A percentile compares a stretch with the other conserved stretches of the same genome.
These are phyloP conservation scores for Lotmaria passim DNA, from an alignment of 208 protist genomes.

Conservation along the genomic window DNA sequence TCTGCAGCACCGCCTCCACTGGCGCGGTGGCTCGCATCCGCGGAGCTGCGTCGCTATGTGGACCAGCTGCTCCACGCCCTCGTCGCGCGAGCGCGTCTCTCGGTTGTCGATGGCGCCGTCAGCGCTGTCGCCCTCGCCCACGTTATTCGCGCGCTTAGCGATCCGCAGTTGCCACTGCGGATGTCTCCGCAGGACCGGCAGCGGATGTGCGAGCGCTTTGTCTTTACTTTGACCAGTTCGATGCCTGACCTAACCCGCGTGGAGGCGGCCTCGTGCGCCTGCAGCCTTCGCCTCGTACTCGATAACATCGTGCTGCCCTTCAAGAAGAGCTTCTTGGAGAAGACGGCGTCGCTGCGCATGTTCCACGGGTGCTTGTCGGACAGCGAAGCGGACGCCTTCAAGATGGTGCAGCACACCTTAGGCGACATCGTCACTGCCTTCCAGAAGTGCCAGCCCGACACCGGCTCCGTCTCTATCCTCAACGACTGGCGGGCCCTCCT, in stretches of 20 bases:
- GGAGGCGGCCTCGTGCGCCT: slow-evolving; percentile 29
- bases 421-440: slow-evolving; percentile 43
- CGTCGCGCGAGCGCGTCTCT: slow-evolving; percentile 47
- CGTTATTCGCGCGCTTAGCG: slow-evolving; percentile 40
- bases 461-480: slow-evolving; percentile 21
- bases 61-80: slow-evolving; percentile 42
- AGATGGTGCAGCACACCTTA: slow-evolving; percentile 45
- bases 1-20: slow-evolving; percentile 7
- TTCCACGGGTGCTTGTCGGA: slow-evolving; percentile 26
- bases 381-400: slow-evolving; percentile 48
- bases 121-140: slow-evolving; percentile 46
- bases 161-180: slow-evolving; percentile 11
- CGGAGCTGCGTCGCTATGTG: slow-evolving; percentile 46
- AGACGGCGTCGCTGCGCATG: slow-evolving; percentile 10
- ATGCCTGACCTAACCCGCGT: slow-evolving; percentile 35
- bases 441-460: slow-evolving; percentile 24
- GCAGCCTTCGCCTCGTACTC: slow-evolving; percentile 45
- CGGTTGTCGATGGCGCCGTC: slow-evolving; percentile 56
- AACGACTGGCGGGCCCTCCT: slow-evolving; percentile 49
- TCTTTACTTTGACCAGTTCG: slow-evolving; percentile 34
- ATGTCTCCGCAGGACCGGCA: slow-evolving; percentile 25
- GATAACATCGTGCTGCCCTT: slow-evolving; percentile 58
- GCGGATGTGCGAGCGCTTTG: slow-evolving; percentile 36
- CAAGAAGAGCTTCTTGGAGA: slow-evolving; percentile 42
- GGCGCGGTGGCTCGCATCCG: too few species aligned